Percentiles rank a stretch among this genome's conserved stretches.
phyloP scores from a whole-genome alignment of 129 eudicot species.

The Heracleum sosnowskyi region DNA sequence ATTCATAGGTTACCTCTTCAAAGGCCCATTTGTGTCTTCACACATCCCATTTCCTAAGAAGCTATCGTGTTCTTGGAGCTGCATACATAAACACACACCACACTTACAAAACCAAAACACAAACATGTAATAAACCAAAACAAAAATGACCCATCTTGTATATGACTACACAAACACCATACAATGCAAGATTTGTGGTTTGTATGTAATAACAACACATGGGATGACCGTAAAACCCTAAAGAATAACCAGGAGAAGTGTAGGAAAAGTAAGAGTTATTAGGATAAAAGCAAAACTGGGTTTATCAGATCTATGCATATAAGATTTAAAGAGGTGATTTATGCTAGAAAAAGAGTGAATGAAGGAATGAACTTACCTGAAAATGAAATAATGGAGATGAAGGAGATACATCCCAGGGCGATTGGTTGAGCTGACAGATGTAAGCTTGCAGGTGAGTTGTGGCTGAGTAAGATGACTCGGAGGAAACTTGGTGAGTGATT shows the following conservation, averaged over 20 bases:
- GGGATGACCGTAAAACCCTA: conserved; percentile 7
- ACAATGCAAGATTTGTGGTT: conserved; percentile 4
- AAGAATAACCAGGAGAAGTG: not conserved
- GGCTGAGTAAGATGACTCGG: not conserved
- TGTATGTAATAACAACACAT: not conserved
- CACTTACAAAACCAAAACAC: not conserved
- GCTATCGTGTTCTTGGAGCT: conserved; percentile 7
- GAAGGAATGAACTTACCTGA: not conserved
- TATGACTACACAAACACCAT: not conserved
- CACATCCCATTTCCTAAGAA: conserved; percentile 9
- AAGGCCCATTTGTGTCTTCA: conserved; percentile 4
- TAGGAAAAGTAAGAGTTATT: not conserved
- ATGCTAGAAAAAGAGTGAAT: not conserved
- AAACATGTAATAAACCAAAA: conserved; percentile 1
- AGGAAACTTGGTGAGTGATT: not conserved
- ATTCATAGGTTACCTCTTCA: not conserved
- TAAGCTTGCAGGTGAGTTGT: not conserved
- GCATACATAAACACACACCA: not conserved
- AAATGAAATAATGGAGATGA: not conserved
- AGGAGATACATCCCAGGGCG: not conserved
- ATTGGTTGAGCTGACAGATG: conserved; percentile 4
- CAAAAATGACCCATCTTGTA: not conserved
- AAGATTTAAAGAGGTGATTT: not conserved
- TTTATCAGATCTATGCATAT: not conserved
- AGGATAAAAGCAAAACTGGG: not conserved